phyloP scores from a whole-genome alignment of 2,329 filamentous ascomycete species.

The Cercospora berteroae region DNA sequence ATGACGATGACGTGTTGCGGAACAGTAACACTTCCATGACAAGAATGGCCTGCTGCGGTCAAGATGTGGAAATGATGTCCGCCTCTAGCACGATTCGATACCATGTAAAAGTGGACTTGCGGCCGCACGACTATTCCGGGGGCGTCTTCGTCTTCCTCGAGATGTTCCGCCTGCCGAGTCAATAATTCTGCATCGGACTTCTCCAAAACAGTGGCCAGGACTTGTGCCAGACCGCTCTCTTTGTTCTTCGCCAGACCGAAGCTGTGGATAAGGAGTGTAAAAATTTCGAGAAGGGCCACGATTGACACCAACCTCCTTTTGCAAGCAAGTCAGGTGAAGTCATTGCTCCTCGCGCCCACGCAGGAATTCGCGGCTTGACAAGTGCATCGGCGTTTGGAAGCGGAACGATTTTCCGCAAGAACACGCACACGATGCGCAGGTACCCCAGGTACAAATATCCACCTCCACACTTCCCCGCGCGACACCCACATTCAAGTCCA shows the following conservation, averaged over 20 bases:
- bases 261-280: neutral
- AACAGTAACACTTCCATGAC: neutral
- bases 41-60: neutral
- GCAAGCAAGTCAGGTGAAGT: neutral
- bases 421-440: no score
- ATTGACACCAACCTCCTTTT: neutral
- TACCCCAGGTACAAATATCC: neutral
- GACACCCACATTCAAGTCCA: neutral
- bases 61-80: neutral
- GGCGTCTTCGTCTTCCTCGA: neutral
- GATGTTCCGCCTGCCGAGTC: neutral
- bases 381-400: neutral
- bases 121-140: neutral
- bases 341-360: neutral
- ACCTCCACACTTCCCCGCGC: slow-evolving; percentile 4
- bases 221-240: neutral
- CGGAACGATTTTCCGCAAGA: neutral
- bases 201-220: neutral
- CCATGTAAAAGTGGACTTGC: neutral
- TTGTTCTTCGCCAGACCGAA: neutral
- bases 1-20: neutral
- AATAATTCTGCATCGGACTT: neutral
- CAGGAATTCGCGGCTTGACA: neutral
- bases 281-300: neutral
- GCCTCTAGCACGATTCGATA: neutral